phyloP scores from a whole-genome alignment of 345 rosid species.

The Moricandia arvensis region DNA sequence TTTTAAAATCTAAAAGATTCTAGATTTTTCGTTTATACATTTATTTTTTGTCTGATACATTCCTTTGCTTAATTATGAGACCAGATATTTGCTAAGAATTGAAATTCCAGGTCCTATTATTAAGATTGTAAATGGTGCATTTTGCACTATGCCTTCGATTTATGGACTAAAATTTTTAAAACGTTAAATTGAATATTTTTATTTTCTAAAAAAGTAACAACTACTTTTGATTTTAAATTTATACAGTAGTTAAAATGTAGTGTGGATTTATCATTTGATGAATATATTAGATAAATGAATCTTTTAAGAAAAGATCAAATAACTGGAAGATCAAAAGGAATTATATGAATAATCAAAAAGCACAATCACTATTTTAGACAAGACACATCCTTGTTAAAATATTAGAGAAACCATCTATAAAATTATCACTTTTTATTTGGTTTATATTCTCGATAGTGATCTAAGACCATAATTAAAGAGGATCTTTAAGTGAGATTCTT shows the following conservation, averaged over 20 bases:
- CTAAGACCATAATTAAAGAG: no score
- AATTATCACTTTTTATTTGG: slow-evolving; percentile 21
- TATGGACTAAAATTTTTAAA: no score
- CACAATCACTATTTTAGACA: not conserved
- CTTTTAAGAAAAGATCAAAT: not conserved
- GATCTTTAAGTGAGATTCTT: no score
- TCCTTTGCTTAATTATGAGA: not conserved
- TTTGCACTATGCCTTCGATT: no score
- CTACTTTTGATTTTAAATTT: not conserved
- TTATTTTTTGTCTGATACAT: not conserved
- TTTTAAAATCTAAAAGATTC: not conserved
- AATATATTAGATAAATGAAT: not conserved
- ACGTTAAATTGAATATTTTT: no score
- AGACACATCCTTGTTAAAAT: slow-evolving; percentile 3
- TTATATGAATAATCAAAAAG: slow-evolving; percentile 6
- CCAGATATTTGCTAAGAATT: no score
- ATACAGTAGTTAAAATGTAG: not conserved
- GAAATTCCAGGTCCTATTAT: no score
- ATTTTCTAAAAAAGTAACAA: no score
- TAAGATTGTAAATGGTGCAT: no score
- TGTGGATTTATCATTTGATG: not conserved
- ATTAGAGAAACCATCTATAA: not conserved
- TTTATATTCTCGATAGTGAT: slow-evolving; percentile 32
- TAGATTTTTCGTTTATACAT: not conserved
- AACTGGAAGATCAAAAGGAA: not conserved